phyloP scores from a whole-genome alignment of 345 rosid species.

The Dovyalis caffra region DNA sequence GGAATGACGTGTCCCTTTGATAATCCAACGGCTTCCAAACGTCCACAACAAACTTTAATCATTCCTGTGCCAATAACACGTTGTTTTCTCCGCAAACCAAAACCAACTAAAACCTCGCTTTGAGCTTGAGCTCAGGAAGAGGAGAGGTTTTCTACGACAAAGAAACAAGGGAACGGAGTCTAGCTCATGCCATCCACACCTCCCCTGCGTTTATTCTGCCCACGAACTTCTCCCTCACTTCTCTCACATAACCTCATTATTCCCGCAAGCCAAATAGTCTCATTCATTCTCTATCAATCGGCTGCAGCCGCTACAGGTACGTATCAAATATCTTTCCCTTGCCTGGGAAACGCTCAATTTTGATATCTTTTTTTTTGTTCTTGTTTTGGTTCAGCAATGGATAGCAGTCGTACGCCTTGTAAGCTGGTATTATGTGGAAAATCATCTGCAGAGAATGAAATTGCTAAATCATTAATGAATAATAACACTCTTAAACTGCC shows the following conservation, averaged over 20 bases:
- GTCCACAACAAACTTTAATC: not conserved
- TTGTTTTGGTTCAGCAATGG: conserved; percentile 47
- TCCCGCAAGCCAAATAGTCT: not conserved
- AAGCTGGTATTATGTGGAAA: conserved; percentile 61
- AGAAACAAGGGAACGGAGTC: not conserved
- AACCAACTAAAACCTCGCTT: no score
- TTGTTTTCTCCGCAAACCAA: not conserved
- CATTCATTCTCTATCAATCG: not conserved
- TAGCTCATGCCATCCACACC: not conserved
- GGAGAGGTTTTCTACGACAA: not conserved
- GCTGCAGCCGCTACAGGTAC: not conserved
- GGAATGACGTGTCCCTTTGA: not conserved
- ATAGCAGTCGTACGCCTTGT: conserved; percentile 32
- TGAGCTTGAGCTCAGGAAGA: not conserved
- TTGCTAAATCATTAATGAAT: conserved; percentile 47
- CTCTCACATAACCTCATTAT: not conserved
- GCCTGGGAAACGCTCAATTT: not conserved
- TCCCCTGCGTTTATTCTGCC: not conserved
- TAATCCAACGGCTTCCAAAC: not conserved
- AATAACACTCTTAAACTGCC: conserved; percentile 50
- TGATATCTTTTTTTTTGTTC: not conserved
- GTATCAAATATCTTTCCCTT: not conserved
- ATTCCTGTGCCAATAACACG: not conserved
- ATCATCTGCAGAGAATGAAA: conserved; percentile 51
- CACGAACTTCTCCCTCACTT: not conserved